phyloP scores from a whole-genome alignment of 176 grass and related monocot species.

The Raddia distichophylla region DNA sequence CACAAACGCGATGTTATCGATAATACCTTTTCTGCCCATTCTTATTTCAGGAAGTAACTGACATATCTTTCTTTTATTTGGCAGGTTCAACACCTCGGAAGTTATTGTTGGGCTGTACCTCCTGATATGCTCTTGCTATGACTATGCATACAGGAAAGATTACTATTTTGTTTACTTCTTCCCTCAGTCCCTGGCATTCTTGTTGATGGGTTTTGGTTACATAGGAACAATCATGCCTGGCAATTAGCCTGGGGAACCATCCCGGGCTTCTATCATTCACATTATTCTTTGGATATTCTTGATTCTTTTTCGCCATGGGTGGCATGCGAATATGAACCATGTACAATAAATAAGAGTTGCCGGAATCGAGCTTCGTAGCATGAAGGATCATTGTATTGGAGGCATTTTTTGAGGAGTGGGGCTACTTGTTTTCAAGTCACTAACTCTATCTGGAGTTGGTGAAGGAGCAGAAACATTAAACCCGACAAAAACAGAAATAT shows the following conservation, averaged over 20 bases:
- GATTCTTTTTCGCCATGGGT: slow-evolving; percentile 25
- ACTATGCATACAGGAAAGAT: slow-evolving; percentile 32
- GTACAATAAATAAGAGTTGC: slow-evolving; percentile 11
- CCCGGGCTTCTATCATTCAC: slow-evolving; percentile 13
- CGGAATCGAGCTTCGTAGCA: slow-evolving; percentile 2
- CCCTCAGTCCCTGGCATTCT: slow-evolving; percentile 45
- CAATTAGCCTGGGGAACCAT: slow-evolving; percentile 38
- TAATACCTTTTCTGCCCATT: not conserved
- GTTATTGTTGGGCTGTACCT: slow-evolving; percentile 40
- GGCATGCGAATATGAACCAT: slow-evolving; percentile 16
- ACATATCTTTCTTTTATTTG: slow-evolving; percentile 16
- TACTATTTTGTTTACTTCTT: slow-evolving; percentile 47
- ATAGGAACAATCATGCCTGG: slow-evolving; percentile 52
- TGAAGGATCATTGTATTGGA: slow-evolving; percentile 28
- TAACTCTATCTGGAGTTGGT: not conserved
- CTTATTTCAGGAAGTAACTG: not conserved
- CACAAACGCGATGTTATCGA: slow-evolving; percentile 1
- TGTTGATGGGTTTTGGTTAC: slow-evolving; percentile 55
- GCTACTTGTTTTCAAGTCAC: not conserved
- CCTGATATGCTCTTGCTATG: slow-evolving; percentile 46
- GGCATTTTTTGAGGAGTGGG: slow-evolving; percentile 8
- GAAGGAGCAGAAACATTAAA: not conserved
- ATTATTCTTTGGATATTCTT: slow-evolving; percentile 43
- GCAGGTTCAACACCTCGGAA: slow-evolving; percentile 50
- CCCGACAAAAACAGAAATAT: slow-evolving; percentile 28